Percentiles rank a stretch among this genome's conserved stretches.
Conservation (phyloP, 768 basidiomycete genomes). For the Termitomyces sp. region DNA sequence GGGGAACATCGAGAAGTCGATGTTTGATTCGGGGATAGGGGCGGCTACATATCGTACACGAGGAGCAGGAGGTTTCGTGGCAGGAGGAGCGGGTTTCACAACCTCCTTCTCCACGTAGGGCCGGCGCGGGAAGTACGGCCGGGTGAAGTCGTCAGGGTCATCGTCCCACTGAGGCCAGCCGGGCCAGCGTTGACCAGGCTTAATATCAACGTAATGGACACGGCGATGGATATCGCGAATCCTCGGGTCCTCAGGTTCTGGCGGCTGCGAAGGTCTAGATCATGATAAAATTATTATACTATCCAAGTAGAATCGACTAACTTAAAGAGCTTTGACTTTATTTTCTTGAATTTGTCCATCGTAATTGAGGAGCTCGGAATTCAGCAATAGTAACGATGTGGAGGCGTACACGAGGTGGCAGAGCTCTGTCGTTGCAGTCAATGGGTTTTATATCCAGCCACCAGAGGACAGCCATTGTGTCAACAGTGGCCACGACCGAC, state of each 20-base stretch:
- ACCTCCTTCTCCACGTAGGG: not conserved
- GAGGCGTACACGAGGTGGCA: too few relatives aligned
- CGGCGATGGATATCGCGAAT: too few relatives aligned
- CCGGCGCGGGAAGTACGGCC: not conserved
- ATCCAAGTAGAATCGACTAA: not conserved
- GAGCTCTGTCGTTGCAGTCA: not conserved
- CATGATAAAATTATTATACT: not conserved
- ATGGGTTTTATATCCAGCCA: not conserved
- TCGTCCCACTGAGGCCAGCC: not conserved
- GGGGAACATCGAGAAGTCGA: not conserved
- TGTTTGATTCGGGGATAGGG: not conserved
- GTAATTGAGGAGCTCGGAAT: not conserved
- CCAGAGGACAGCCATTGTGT: not conserved
- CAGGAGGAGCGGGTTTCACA: not conserved
- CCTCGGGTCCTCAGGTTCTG: not conserved
- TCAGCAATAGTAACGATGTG: not conserved
- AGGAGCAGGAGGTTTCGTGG: not conserved
- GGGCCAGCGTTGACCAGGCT: not conserved
- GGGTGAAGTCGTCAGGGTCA: not conserved
- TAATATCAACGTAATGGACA: not conserved
- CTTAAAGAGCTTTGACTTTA: not conserved
- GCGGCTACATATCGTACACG: not conserved
- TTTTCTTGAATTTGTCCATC: constrained; percentile 14
- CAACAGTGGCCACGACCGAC: not conserved
- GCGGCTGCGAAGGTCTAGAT: not conserved